Evolutionary conservation across 192 early-diverging fungal genomes (phyloP).

Genomic region (Backusella mclennaniae): DNA sequence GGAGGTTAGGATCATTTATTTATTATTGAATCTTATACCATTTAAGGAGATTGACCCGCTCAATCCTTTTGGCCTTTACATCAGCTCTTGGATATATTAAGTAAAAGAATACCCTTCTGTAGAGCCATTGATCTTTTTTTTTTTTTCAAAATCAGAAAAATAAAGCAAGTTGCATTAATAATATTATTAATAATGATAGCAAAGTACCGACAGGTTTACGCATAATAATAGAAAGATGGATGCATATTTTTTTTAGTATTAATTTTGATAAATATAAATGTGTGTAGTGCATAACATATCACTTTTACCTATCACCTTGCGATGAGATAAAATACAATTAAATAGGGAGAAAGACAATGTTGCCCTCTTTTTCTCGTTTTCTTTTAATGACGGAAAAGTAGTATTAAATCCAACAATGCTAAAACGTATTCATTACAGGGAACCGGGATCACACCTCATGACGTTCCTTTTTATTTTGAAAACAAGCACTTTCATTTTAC

Average conservation of each 20-base stretch:
- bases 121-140: not conserved
- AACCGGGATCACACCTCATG: not conserved
- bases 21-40: not conserved
- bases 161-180: not conserved
- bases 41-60: not conserved
- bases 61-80: not conserved
- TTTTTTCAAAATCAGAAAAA: not conserved
- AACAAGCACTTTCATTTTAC: not conserved
- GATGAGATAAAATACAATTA: not conserved
- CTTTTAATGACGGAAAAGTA: not conserved
- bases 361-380: not conserved
- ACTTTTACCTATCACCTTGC: not conserved
- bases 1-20: not conserved
- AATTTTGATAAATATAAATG: not conserved
- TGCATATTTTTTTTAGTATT: not conserved
- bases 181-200: not conserved
- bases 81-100: not conserved
- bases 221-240: not conserved
- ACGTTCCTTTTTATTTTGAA: not conserved
- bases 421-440: not conserved
- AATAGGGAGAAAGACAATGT: too few species aligned
- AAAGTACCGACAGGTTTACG: not conserved
- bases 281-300: not conserved
- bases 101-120: not conserved
- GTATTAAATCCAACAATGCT: not conserved